Evolutionary conservation across 148 eudicot genomes (phyloP).

Genomic region (Limonium bicolor): DNA sequence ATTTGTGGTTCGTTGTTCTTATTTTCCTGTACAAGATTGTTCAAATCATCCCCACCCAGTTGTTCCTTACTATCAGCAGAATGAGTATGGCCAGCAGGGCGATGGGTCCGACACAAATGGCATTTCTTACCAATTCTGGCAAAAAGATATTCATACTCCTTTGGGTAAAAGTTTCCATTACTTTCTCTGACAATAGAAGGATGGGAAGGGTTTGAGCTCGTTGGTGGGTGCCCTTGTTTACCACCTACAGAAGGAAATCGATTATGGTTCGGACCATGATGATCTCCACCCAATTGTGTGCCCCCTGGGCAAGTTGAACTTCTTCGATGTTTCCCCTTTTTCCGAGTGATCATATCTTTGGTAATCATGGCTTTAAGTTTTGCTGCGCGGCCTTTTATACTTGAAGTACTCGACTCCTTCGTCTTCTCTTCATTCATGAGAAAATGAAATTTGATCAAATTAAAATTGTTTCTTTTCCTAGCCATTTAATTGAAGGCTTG

Average conservation of each 20-base stretch:
- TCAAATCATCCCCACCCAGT: neutral
- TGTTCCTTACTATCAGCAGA: neutral
- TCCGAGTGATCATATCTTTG: conserved; percentile 39
- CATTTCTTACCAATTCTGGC: too few species aligned
- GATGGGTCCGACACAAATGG: neutral
- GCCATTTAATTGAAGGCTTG: neutral
- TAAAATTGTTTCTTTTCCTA: neutral
- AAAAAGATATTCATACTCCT: too few species aligned
- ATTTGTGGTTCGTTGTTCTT: conserved; percentile 6
- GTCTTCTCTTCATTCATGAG: conserved; percentile 21
- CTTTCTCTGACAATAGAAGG: neutral
- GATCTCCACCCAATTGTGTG: conserved; percentile 7
- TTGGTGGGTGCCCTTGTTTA: too few species aligned
- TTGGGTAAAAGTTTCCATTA: neutral
- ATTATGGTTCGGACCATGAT: neutral
- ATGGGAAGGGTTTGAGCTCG: neutral
- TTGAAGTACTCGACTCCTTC: conserved; percentile 5
- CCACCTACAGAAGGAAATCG: neutral
- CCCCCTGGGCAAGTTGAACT: conserved; percentile 38
- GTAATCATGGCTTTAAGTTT: conserved; percentile 36
- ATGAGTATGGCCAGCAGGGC: neutral
- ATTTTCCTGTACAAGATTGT: neutral
- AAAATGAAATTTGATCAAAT: neutral
- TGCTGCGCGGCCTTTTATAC: conserved; percentile 31
- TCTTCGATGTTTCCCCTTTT: conserved; percentile 40